phyloP scores from a whole-genome alignment of 1,139 yeast species.

The Oligophagozyma castellii region DNA sequence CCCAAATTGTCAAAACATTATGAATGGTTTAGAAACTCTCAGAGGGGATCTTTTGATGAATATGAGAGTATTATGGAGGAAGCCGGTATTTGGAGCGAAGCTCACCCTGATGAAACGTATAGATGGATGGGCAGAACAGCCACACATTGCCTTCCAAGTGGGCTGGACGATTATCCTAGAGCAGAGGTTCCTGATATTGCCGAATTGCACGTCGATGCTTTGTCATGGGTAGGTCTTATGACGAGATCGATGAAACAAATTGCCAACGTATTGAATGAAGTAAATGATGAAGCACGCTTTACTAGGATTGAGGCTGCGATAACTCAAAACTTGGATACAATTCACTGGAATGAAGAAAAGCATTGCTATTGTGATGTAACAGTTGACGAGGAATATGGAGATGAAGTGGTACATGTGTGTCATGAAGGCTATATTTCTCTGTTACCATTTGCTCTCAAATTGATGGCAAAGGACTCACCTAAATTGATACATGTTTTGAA shows the following conservation, averaged over 20 bases:
- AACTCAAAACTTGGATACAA: constrained; percentile 44
- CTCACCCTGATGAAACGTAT: constrained; percentile 55
- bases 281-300: constrained; percentile 44
- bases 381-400: constrained; percentile 51
- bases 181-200: constrained; percentile 71
- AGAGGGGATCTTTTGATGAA: constrained; percentile 60
- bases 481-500: constrained; percentile 41
- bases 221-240: constrained; percentile 93
- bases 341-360: constrained; percentile 68
- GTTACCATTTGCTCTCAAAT: constrained; percentile 70
- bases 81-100: constrained; percentile 8
- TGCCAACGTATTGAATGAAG: constrained; percentile 48
- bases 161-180: constrained; percentile 92
- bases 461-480: constrained; percentile 42
- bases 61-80: constrained; percentile 24
- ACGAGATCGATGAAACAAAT: constrained; percentile 65
- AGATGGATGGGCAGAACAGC: constrained; percentile 91
- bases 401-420: constrained; percentile 42
- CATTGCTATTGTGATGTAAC: constrained; percentile 75
- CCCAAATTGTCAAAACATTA: constrained; percentile 69
- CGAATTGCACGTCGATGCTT: constrained; percentile 78
- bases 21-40: constrained; percentile 77
- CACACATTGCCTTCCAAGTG: constrained; percentile 82
- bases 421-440: constrained; percentile 81
- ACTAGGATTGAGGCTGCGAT: constrained; percentile 42